Percentiles rank a stretch among this genome's conserved stretches.
phyloP scores from a whole-genome alignment of 1,284 basidiomycete genomes.

The Peniophora sp. region DNA sequence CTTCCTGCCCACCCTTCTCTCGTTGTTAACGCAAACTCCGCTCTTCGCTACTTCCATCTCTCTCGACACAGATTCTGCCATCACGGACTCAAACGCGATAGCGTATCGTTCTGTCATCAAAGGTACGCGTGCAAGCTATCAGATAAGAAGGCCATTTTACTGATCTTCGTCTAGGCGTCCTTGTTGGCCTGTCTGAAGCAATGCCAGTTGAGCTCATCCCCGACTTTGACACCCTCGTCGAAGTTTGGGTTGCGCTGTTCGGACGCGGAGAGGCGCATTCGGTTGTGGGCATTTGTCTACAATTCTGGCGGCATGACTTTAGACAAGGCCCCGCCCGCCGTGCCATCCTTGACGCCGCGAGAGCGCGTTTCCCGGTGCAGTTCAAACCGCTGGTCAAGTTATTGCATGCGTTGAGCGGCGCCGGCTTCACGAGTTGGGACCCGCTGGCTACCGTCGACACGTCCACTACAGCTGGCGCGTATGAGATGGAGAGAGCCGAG shows the following conservation, averaged over 20 bases:
- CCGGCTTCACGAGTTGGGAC: conserved; percentile 64
- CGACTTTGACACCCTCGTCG: conserved; percentile 63
- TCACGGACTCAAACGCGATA: conserved; percentile 74
- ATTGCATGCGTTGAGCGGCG: conserved; percentile 66
- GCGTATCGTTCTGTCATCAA: conserved; percentile 81
- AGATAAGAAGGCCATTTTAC: not conserved
- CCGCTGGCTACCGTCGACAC: conserved; percentile 46
- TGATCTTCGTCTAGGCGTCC: conserved; percentile 39
- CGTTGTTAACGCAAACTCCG: conserved; percentile 57
- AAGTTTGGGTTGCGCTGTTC: conserved; percentile 77
- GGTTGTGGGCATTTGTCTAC: conserved; percentile 64
- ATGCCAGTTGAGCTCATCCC: conserved; percentile 66
- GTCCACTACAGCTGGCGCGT: conserved; percentile 17
- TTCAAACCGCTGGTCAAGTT: conserved; percentile 66
- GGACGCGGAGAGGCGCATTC: conserved; percentile 67
- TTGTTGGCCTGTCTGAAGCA: conserved; percentile 68
- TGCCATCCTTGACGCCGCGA: conserved; percentile 73
- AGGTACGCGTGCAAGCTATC: conserved; percentile 37
- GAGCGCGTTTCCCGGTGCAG: conserved; percentile 76
- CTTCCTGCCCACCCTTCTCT: conserved; percentile 46
- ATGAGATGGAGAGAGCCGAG: conserved; percentile 34
- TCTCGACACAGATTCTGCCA: conserved; percentile 55
- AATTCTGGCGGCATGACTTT: conserved; percentile 74
- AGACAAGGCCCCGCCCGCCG: conserved; percentile 51
- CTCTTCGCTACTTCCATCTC: conserved; percentile 68